Evolutionary conservation across 2,329 filamentous ascomycete genomes (phyloP).

Genomic region (Myriosclerotinia curreyana): DNA sequence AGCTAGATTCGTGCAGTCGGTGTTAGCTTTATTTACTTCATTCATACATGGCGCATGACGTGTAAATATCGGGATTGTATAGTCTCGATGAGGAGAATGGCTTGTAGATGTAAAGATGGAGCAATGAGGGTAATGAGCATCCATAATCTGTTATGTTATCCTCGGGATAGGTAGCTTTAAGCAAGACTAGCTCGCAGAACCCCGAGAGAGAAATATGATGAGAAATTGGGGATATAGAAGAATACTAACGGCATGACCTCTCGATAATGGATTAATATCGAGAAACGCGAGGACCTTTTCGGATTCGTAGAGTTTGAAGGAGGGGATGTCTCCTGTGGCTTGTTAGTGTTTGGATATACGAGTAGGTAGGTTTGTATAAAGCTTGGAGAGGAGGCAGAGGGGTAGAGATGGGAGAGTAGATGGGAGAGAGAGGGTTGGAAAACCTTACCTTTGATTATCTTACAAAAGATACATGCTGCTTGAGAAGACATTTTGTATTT

Average conservation of each 20-base stretch:
- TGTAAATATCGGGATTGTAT: no score
- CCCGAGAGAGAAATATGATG: background rate
- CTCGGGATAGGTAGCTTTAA: no score
- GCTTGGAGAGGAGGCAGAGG: no score
- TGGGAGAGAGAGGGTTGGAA: constrained; percentile 6
- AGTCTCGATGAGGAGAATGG: no score
- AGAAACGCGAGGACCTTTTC: constrained; percentile 94
- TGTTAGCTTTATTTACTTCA: background rate
- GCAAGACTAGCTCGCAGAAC: background rate
- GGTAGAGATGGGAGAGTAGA: constrained; percentile 23
- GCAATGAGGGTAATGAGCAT: background rate
- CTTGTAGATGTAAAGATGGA: no score
- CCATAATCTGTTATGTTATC: background rate
- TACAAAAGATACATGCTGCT: constrained; percentile 90
- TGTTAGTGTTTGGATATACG: constrained; percentile 15
- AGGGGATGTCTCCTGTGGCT: constrained; percentile 80
- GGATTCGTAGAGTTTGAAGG: constrained; percentile 92
- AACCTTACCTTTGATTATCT: constrained; percentile 80
- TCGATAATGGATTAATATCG: constrained; percentile 86
- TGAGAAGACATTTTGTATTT: constrained; percentile 7
- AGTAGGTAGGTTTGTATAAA: background rate
- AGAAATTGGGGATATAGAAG: background rate
- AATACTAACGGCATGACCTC: constrained; percentile 76
- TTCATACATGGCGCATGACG: background rate
- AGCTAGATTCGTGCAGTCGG: constrained; percentile 50